phyloP scores from a whole-genome alignment of 208 protist genomes.

The Trichomonas gallinae region DNA sequence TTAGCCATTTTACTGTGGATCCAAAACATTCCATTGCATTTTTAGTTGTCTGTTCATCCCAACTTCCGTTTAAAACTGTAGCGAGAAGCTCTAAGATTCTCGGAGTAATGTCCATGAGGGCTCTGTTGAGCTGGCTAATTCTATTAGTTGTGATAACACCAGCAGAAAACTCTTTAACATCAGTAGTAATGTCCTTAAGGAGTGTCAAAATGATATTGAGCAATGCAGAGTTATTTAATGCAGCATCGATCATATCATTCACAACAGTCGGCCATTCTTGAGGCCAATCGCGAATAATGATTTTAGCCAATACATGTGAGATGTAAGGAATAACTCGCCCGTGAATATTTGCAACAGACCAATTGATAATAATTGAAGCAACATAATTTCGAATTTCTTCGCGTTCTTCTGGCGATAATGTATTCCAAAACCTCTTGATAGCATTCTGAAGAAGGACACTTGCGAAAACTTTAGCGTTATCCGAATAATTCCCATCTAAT shows the following conservation, averaged over 20 bases:
- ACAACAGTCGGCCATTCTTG: neutral
- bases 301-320: neutral
- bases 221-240: neutral
- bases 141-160: neutral
- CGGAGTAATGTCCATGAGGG: neutral
- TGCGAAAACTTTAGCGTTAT: neutral
- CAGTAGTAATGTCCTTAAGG: neutral
- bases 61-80: neutral
- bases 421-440: neutral
- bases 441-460: neutral
- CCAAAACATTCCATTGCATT: neutral
- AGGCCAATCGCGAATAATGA: slow-evolving; percentile 3
- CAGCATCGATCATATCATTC: neutral
- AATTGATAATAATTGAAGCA: neutral
- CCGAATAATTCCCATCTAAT: neutral
- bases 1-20: neutral
- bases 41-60: neutral
- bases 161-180: neutral
- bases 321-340: neutral
- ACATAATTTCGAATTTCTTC: neutral
- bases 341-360: neutral
- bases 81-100: neutral
- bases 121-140: neutral
- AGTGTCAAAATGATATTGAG: neutral
- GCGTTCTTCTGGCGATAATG: neutral